Evolutionary conservation across 768 basidiomycete genomes (phyloP).

Genomic region (Candolleomyces efflorescens): DNA sequence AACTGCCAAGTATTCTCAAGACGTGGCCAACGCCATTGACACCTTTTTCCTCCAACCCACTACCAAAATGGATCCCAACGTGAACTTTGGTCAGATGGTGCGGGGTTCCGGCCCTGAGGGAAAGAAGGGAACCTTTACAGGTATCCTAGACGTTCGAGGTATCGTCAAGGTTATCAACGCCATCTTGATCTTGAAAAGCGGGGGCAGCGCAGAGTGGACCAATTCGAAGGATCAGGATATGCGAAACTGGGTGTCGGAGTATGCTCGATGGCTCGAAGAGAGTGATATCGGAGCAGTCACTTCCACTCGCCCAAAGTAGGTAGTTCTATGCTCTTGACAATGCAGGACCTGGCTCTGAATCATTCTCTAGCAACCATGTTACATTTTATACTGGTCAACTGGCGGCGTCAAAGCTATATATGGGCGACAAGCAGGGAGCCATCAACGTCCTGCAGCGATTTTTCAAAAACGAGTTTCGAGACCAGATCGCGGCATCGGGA

Average conservation of each 20-base stretch:
- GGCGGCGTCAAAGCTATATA: constrained; percentile 34
- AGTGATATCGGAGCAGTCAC: constrained; percentile 39
- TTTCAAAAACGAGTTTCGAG: constrained; percentile 36
- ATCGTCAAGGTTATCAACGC: constrained; percentile 46
- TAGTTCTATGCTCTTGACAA: not conserved
- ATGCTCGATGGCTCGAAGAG: constrained; percentile 40
- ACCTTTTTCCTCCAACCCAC: constrained; percentile 40
- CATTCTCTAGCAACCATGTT: constrained; percentile 43
- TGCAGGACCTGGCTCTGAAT: not conserved
- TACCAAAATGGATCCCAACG: constrained; percentile 49
- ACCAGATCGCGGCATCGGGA: constrained; percentile 47
- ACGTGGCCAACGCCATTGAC: constrained; percentile 34
- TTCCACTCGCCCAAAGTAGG: constrained; percentile 45
- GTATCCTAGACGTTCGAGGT: constrained; percentile 49
- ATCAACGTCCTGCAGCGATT: constrained; percentile 31
- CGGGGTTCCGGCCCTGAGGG: constrained; percentile 44
- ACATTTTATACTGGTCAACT: constrained; percentile 46
- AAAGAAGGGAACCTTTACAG: constrained; percentile 46
- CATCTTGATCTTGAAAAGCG: constrained; percentile 35
- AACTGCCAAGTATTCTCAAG: constrained; percentile 29
- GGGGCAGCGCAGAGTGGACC: constrained; percentile 39
- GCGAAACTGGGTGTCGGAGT: constrained; percentile 37
- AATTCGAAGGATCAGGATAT: constrained; percentile 32
- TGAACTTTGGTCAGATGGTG: constrained; percentile 51
- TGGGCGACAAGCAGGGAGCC: constrained; percentile 40